These are phyloP conservation scores for Geoglossum glabrum DNA, from an alignment of 495 filamentous ascomycete genomes.

Conservation along the genomic window DNA sequence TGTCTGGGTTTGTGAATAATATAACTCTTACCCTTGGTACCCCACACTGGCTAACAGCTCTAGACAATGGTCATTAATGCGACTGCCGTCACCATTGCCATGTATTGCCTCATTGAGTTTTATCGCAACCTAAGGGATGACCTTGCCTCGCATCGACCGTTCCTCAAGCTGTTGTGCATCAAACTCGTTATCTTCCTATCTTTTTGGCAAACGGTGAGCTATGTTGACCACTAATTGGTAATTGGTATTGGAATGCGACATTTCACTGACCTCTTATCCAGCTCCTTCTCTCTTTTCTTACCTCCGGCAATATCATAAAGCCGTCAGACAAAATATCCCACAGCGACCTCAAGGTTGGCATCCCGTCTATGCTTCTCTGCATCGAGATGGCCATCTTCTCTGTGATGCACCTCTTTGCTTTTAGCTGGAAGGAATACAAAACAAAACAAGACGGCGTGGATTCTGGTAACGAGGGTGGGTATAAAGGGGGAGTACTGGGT, in stretches of 20 bases:
- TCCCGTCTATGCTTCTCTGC: conserved; percentile 60
- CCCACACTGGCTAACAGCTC: neutral
- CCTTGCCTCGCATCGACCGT: conserved; percentile 48
- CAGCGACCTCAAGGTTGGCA: conserved; percentile 60
- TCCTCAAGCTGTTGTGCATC: conserved; percentile 71
- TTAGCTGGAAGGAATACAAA: conserved; percentile 51
- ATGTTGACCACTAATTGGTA: neutral
- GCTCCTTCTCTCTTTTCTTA: conserved; percentile 49
- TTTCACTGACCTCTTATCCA: conserved; percentile 7
- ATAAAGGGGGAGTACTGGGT: conserved; percentile 44
- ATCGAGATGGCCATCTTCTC: conserved; percentile 78
- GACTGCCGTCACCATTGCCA: conserved; percentile 60
- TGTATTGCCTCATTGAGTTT: conserved; percentile 86
- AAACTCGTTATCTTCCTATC: conserved; percentile 90
- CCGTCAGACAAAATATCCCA: conserved; percentile 38
- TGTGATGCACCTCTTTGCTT: conserved; percentile 65
- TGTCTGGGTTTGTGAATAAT: conserved; percentile 66
- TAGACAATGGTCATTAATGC: conserved; percentile 51
- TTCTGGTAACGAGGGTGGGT: neutral
- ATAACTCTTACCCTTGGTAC: no score
- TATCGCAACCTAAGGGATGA: conserved; percentile 55
- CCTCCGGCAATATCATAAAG: conserved; percentile 39
- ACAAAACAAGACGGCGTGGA: conserved; percentile 5
- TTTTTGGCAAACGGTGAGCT: conserved; percentile 62
- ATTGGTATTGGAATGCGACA: neutral